These are phyloP conservation scores for Theobroma cacao DNA, from an alignment of 345 rosid genomes.

Conservation along the genomic window DNA sequence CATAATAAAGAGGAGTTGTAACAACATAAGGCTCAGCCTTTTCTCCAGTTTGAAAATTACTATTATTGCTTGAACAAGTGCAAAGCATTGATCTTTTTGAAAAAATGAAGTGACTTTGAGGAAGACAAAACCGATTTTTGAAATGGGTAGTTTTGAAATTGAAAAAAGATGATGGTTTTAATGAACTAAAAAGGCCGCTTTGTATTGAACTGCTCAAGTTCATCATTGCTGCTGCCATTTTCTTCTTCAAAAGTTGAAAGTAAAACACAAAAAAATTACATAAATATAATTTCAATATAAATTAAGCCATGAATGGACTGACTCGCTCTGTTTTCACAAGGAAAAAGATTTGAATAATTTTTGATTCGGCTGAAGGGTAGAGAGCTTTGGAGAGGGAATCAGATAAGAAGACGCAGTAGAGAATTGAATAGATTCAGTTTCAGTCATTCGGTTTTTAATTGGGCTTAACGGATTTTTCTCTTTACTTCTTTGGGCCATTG, in stretches of 20 bases:
- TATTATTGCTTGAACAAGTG: constrained; percentile 33
- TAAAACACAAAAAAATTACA: background rate
- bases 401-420: background rate
- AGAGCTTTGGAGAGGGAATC: background rate
- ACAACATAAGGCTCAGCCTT: constrained; percentile 59
- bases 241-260: background rate
- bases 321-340: background rate
- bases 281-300: background rate
- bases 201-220: constrained; percentile 58
- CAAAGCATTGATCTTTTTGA: constrained; percentile 46
- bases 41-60: constrained; percentile 17
- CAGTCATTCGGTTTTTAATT: background rate
- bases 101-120: constrained; percentile 32
- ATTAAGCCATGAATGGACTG: background rate
- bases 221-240: constrained; percentile 72
- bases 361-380: background rate
- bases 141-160: constrained; percentile 36
- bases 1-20: constrained; percentile 95
- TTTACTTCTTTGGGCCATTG: background rate
- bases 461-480: background rate
- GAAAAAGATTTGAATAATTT: background rate
- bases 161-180: constrained; percentile 43
- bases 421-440: background rate
- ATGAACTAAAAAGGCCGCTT: constrained; percentile 41
- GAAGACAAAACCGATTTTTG: constrained; percentile 38